phyloP scores from a whole-genome alignment of 139 green algal genomes.

The Pleodorina starrii region DNA sequence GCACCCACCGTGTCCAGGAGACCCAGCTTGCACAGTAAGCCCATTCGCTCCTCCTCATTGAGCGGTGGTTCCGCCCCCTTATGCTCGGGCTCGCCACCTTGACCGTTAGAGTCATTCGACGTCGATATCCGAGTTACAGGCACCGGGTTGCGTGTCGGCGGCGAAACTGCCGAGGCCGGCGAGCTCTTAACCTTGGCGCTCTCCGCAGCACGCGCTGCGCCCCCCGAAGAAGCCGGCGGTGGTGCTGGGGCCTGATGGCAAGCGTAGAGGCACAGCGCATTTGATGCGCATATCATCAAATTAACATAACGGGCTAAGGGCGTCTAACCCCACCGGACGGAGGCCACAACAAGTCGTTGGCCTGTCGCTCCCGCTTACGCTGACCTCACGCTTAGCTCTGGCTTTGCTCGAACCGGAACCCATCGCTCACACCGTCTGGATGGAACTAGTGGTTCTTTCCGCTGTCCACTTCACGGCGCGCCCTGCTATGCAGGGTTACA shows the following conservation, averaged over 20 bases:
- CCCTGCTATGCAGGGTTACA: too few species aligned
- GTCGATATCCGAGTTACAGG: not conserved
- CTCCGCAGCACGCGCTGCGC: not conserved
- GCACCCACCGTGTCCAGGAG: constrained; percentile 27
- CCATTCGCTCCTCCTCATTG: constrained; percentile 17
- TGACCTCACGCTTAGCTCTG: constrained; percentile 19
- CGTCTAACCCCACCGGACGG: not conserved
- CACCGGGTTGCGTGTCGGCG: not conserved
- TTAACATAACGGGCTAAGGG: not conserved
- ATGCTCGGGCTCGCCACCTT: not conserved
- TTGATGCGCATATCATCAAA: not conserved
- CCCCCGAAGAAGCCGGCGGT: not conserved
- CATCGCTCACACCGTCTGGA: not conserved
- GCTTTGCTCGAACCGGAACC: constrained; percentile 2
- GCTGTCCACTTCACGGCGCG: too few species aligned
- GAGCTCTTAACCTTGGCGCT: not conserved
- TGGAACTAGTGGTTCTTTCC: too few species aligned
- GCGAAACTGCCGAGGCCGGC: not conserved
- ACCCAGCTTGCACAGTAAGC: constrained; percentile 11
- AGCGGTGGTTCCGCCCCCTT: not conserved
- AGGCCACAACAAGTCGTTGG: constrained; percentile 5
- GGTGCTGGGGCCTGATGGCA: not conserved
- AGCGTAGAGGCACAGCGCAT: not conserved
- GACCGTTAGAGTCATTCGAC: constrained; percentile 8
- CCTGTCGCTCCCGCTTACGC: constrained; percentile 6